These are phyloP conservation scores for Fraxinus angustifolia DNA, from an alignment of 305 asterid genomes.

Conservation along the genomic window DNA sequence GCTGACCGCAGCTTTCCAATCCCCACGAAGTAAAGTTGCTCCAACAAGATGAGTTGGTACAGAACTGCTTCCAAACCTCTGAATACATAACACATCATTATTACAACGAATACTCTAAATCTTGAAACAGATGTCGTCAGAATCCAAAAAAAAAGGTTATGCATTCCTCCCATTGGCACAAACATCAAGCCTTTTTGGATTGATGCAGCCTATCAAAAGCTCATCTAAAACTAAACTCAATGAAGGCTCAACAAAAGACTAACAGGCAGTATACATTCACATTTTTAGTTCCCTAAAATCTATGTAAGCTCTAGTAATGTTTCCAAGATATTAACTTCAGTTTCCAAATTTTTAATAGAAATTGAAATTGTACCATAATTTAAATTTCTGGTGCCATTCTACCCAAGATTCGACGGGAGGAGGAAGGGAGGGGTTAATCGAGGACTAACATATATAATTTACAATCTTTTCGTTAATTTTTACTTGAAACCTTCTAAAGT, in stretches of 20 bases:
- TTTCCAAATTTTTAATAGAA: not conserved
- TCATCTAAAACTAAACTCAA: not conserved
- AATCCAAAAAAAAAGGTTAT: constrained; percentile 1
- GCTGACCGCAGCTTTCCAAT: constrained; percentile 80
- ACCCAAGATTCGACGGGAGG: not conserved
- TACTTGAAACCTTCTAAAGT: not conserved
- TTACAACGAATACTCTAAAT: constrained; percentile 5
- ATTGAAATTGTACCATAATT: not conserved
- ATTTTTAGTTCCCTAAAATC: not conserved
- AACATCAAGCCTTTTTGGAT: constrained; percentile 11
- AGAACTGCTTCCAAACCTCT: constrained; percentile 98
- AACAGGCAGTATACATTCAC: not conserved
- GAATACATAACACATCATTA: constrained; percentile 27
- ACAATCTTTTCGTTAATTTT: not conserved
- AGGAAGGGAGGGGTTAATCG: not conserved
- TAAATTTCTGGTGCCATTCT: not conserved
- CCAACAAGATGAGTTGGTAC: constrained; percentile 89
- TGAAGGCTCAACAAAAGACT: not conserved
- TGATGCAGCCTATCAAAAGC: not conserved
- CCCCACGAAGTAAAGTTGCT: constrained; percentile 84
- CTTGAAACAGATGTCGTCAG: not conserved
- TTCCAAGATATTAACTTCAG: not conserved
- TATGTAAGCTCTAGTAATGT: not conserved
- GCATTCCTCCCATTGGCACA: constrained; percentile 6
- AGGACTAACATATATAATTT: not conserved